These are phyloP conservation scores for Westerdykella ornata DNA, from an alignment of 2,329 filamentous ascomycete species.

Conservation along the genomic window DNA sequence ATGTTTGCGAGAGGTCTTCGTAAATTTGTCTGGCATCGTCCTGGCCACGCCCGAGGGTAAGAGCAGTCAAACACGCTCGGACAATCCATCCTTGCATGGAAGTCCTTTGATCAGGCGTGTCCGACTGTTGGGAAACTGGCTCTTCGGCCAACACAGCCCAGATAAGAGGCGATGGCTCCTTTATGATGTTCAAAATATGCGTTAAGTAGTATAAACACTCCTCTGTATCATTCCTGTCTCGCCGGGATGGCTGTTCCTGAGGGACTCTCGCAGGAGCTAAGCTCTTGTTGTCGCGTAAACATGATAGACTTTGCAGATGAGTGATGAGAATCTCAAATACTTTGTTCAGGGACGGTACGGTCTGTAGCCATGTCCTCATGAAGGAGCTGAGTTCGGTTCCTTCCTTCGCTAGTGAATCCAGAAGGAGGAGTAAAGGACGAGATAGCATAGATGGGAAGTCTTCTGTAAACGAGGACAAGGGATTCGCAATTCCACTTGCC, in stretches of 20 bases:
- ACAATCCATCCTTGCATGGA: slow-evolving; percentile 61
- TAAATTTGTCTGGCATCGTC: slow-evolving; percentile 33
- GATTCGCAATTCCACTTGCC: slow-evolving; percentile 24
- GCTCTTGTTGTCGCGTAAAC: slow-evolving; percentile 15
- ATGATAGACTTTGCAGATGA: slow-evolving; percentile 29
- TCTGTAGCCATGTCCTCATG: slow-evolving; percentile 73
- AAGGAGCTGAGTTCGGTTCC: slow-evolving; percentile 68
- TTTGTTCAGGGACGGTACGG: slow-evolving; percentile 47
- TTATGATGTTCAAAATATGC: slow-evolving; percentile 65
- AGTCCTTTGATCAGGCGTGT: slow-evolving; percentile 43
- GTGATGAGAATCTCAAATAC: slow-evolving; percentile 36
- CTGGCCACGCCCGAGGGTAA: slow-evolving; percentile 42
- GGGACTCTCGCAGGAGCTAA: slow-evolving; percentile 10
- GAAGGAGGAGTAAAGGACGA: slow-evolving; percentile 70
- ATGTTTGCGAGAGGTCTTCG: slow-evolving; percentile 62
- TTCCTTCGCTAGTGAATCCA: slow-evolving; percentile 71
- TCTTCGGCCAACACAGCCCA: slow-evolving; percentile 66
- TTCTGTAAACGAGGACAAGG: slow-evolving; percentile 35
- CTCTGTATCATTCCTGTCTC: slow-evolving; percentile 58
- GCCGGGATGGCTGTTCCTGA: neutral
- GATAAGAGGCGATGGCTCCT: slow-evolving; percentile 59
- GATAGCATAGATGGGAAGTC: slow-evolving; percentile 69
- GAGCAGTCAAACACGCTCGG: slow-evolving; percentile 58
- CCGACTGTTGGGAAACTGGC: slow-evolving; percentile 45
- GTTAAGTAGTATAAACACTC: slow-evolving; percentile 72